Percentiles rank a stretch among this genome's conserved stretches.
phyloP scores from a whole-genome alignment of 257 asterid species.

The Penstemon eatonii region DNA sequence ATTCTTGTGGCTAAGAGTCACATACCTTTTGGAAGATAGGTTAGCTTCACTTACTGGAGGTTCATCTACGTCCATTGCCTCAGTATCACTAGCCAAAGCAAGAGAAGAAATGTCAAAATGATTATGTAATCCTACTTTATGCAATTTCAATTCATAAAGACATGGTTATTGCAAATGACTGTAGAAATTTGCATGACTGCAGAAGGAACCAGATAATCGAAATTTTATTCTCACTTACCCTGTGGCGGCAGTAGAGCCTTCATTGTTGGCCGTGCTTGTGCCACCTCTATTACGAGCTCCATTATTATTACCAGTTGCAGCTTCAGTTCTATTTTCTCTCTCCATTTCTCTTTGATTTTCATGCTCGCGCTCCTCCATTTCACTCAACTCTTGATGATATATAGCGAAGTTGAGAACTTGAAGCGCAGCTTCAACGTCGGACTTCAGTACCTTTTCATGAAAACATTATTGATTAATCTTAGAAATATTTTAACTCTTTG shows the following conservation, averaged over 20 bases:
- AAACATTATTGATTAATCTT: constrained; percentile 13
- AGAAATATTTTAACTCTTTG: neutral
- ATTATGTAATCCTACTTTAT: neutral
- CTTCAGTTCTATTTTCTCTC: constrained; percentile 47
- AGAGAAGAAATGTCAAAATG: constrained; percentile 18
- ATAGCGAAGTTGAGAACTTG: constrained; percentile 94
- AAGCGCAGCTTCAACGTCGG: constrained; percentile 90
- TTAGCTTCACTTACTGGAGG: constrained; percentile 49
- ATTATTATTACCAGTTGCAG: constrained; percentile 43
- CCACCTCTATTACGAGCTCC: constrained; percentile 35
- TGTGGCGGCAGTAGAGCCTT: constrained; percentile 43
- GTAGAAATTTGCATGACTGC: neutral
- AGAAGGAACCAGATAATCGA: neutral
- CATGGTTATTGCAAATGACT: neutral
- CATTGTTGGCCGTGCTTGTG: constrained; percentile 27
- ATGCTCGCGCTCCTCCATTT: constrained; percentile 93
- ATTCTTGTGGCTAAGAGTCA: constrained; percentile 18
- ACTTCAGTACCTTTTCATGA: constrained; percentile 62
- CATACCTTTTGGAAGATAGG: constrained; percentile 54
- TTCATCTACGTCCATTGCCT: constrained; percentile 76
- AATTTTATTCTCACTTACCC: constrained; percentile 38
- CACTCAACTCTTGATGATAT: constrained; percentile 95
- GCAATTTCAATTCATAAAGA: constrained; percentile 3
- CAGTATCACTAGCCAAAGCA: constrained; percentile 46
- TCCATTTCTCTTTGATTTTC: constrained; percentile 58